Evolutionary conservation across 257 asterid species (phyloP).

Genomic region (Solanum paucissectum): DNA sequence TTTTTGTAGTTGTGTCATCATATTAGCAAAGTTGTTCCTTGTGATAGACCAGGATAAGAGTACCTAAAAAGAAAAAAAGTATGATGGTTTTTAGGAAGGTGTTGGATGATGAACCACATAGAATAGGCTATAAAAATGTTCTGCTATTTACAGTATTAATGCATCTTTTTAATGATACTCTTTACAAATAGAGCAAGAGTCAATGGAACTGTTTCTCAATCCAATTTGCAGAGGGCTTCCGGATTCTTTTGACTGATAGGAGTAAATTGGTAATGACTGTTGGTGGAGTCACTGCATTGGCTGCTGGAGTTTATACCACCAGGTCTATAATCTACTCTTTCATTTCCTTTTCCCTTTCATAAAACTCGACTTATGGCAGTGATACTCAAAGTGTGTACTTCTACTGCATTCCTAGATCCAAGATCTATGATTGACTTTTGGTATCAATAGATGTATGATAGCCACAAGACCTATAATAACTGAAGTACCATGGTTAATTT

Average conservation of each 20-base stretch:
- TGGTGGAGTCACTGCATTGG: slow-evolving; percentile 97
- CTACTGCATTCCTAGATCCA: background rate
- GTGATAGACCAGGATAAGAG: background rate
- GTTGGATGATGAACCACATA: background rate
- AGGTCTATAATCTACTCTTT: slow-evolving; percentile 36
- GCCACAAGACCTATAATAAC: background rate
- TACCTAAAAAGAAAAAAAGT: background rate
- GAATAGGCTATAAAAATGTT: background rate
- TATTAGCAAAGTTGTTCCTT: background rate
- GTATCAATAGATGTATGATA: background rate
- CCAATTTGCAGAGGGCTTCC: slow-evolving; percentile 60
- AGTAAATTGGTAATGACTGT: slow-evolving; percentile 77
- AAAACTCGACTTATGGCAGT: background rate
- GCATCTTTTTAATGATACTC: background rate
- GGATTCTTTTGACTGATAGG: slow-evolving; percentile 73
- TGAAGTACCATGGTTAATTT: background rate
- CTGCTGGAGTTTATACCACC: slow-evolving; percentile 96
- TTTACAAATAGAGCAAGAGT: background rate
- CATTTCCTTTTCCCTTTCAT: background rate
- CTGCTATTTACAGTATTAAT: background rate
- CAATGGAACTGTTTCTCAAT: slow-evolving; percentile 1
- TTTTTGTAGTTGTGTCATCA: background rate
- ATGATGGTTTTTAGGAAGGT: background rate
- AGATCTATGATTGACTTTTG: background rate
- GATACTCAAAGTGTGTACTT: background rate